Conservation (phyloP, 83 land plant genomes). For the Isoetes engelmannii region DNA sequence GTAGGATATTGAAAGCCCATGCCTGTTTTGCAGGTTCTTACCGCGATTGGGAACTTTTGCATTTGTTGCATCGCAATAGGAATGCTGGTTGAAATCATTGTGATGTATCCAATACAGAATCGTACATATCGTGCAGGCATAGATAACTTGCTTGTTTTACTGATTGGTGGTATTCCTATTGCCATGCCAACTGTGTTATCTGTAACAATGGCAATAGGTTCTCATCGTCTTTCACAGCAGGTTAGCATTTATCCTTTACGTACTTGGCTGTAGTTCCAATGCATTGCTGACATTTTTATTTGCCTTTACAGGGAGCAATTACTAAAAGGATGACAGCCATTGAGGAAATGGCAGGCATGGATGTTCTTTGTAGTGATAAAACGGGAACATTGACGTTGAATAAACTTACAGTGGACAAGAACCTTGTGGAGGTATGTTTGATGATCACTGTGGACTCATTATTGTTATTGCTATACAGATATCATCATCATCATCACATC, state of each 20-base stretch:
- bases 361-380: slow-evolving; percentile 44
- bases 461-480: too few relatives aligned
- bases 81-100: slow-evolving; percentile 28
- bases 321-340: slow-evolving; percentile 44
- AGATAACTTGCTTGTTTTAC: slow-evolving; percentile 22
- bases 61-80: slow-evolving; percentile 27
- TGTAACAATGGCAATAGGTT: slow-evolving; percentile 35
- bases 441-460: not conserved
- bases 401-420: slow-evolving; percentile 34
- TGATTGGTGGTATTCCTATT: slow-evolving; percentile 35
- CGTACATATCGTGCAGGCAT: slow-evolving; percentile 25
- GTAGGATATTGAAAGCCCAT: not conserved
- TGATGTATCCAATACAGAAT: slow-evolving; percentile 28
- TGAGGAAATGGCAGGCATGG: slow-evolving; percentile 46
- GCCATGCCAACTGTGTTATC: slow-evolving; percentile 36
- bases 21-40: slow-evolving; percentile 23
- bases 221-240: slow-evolving; percentile 25
- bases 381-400: slow-evolving; percentile 39
- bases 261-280: too few relatives aligned
- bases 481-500: not conserved
- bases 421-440: slow-evolving; percentile 26
- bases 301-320: slow-evolving; percentile 21
- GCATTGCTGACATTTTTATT: too few relatives aligned
- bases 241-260: not conserved
- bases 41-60: slow-evolving; percentile 32